Evolutionary conservation across 345 rosid genomes (phyloP), one percentile per base, ranked within the genome.

Genomic region (Nasturtium officinale): DNA sequence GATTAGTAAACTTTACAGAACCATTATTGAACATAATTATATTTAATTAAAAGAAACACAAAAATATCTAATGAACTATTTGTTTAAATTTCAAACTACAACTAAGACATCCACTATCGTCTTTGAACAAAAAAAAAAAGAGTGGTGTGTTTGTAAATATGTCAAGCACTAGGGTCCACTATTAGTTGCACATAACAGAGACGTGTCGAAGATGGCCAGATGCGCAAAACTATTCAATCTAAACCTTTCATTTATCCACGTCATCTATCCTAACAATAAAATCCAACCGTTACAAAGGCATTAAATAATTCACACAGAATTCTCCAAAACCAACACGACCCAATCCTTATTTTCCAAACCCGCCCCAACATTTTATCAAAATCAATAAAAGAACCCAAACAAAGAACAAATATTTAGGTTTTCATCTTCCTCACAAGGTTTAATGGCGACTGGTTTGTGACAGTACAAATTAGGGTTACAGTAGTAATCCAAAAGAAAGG

Each of bases 381-480:
- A 58, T 61, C 35, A 42, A 43, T 59, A 35, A 57, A 62, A 54
- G 69, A 64, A 56, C 54, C 42, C 56, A 47, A 30, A n/a, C 55
- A 63, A 46, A 56, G n/a, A 64, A 17, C 68, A 18, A 66, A 65
- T 21, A 47, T 20, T 65, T 65, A 65, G 69, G 58, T 65, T 65
- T 65, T 48, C 58, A 11, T 65, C 69, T 65, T 50, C 69, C 57
- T 65, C 32, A 65, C 69, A 46, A 65, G 69, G 69, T 65, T 65
- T 65, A 51, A 48, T 66, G 71, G 71, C 71, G 71, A 66, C 70
- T 65, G 55, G 61, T 55, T 35, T 35, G 23, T 55, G 40, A 55
- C 61, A 42, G 42, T 56, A 23, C 23, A 51, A 51, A 66, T 48
- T 66, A 66, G 71, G 59, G 59, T 66, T 66, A 33, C 48, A 25